Base-by-base conservation (phyloP, 805 yeast genomes). In the Nakazawaea ishiwadae region DNA sequence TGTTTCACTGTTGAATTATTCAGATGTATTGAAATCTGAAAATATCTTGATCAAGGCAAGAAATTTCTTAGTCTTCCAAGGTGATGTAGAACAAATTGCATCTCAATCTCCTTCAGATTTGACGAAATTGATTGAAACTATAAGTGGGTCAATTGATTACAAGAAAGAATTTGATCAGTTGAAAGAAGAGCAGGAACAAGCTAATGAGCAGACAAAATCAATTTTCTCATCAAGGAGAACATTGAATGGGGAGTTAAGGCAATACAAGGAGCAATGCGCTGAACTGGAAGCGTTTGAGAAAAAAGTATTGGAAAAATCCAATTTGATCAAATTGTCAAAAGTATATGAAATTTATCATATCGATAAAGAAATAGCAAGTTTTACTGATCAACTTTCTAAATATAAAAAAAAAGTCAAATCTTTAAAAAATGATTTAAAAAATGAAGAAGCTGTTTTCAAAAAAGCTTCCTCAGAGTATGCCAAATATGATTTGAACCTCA, bases 11-110 rank as follows among this genome's bases (percentile, higher is more conserved):
- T 59, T 68, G 29, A 81, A 81, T 44, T 93, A 93, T 54, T 55
- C 82, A 0, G 68, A 69, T 37, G 69, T 80, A 2, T 69, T 93
- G 54, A 85, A 83, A 50, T 66, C 68, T 5, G 95, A 91, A 55
- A 86, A 87, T 53, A 88, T 91, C 42, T 64, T 90, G 45, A 84
- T 89, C 49, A 87, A 84, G 55, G 96, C 97, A 1, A 75, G 87
- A 55, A 93, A 93, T 59, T 91, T 91, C 53, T 65, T 93, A 46
- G 98, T 93, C 6, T 89, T 91, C 56, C 99, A 93, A 66, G 98
- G 99, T 46, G 98, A 91, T 56, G 95, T 93, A 38, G 98, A 91
- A 58, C 84, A 81, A 51, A 80, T 93, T 31, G 98, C 98, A 0
- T 73, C 95, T 0, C 95, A 90, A 57, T 78, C 91, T 0, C 78